Evolutionary conservation across 2,329 filamentous ascomycete genomes (phyloP).

Genomic region (Didymella sp.): DNA sequence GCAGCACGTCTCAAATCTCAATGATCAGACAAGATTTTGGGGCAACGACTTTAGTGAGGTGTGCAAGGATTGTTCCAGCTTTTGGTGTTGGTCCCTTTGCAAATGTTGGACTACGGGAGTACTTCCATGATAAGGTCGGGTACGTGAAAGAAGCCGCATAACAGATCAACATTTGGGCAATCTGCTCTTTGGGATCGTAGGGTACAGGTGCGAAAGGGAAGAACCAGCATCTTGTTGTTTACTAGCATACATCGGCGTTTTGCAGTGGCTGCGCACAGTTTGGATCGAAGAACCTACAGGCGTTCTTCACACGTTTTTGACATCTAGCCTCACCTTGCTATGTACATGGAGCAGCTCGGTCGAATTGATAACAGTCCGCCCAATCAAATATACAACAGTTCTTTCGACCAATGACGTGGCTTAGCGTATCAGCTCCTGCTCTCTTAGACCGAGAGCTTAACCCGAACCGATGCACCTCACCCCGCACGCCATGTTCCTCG

Average conservation of each 20-base stretch:
- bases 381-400: not conserved
- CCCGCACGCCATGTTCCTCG: slow-evolving; percentile 15
- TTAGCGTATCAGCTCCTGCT: slow-evolving; percentile 18
- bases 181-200: not conserved
- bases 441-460: slow-evolving; percentile 20
- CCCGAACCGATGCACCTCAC: slow-evolving; percentile 15
- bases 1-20: slow-evolving; percentile 15
- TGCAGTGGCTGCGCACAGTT: not conserved
- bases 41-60: slow-evolving; percentile 35
- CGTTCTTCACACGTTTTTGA: not conserved
- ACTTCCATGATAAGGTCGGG: slow-evolving; percentile 24
- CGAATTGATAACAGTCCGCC: not conserved
- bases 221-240: not conserved
- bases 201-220: not conserved
- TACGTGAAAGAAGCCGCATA: not conserved
- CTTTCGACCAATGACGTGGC: slow-evolving; percentile 12
- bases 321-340: not conserved
- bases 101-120: slow-evolving; percentile 32
- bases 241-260: not conserved
- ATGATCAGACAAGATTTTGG: slow-evolving; percentile 27
- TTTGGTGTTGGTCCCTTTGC: slow-evolving; percentile 38
- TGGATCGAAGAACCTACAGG: not conserved
- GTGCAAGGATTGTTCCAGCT: slow-evolving; percentile 39
- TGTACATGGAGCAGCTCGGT: not conserved
- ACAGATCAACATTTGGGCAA: not conserved